These are phyloP conservation scores for Rhizoclosmatium sp. DNA, from an alignment of 192 early-diverging fungal genomes.

Conservation along the genomic window DNA sequence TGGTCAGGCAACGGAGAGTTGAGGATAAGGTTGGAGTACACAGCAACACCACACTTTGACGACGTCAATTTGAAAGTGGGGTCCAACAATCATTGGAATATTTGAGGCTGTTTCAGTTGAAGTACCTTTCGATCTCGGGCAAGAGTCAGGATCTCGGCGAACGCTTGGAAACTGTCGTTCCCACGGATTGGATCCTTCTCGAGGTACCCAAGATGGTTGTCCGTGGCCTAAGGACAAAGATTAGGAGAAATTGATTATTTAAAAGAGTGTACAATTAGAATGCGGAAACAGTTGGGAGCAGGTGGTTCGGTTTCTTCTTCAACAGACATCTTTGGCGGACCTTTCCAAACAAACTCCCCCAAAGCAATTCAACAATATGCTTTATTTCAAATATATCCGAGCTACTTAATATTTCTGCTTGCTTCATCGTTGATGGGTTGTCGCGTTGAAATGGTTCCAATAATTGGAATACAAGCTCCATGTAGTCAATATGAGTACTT, in stretches of 20 bases:
- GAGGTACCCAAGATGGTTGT: slow-evolving; percentile 93
- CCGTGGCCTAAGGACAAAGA: slow-evolving; percentile 66
- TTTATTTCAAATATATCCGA: no score
- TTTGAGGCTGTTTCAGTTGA: background rate
- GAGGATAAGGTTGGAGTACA: no score
- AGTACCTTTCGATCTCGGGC: slow-evolving; percentile 66
- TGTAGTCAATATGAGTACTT: no score
- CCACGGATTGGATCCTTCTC: slow-evolving; percentile 89
- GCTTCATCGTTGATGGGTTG: no score
- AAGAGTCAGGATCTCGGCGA: slow-evolving; percentile 87
- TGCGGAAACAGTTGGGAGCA: background rate
- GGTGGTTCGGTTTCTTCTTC: background rate
- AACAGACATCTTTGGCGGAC: no score
- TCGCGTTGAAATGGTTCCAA: no score
- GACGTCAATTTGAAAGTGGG: background rate
- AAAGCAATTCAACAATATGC: no score
- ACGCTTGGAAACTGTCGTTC: slow-evolving; percentile 84
- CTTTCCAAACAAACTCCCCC: no score
- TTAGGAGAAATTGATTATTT: background rate
- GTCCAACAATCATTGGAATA: background rate
- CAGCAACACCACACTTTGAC: no score
- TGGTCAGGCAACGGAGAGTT: no score
- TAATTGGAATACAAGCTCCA: no score
- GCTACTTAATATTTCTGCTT: no score
- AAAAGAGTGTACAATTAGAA: background rate